Percentiles rank a stretch among this genome's conserved stretches.
These are phyloP conservation scores for Peronospora destructor DNA, from an alignment of 352 stramenopile species.

Conservation along the genomic window DNA sequence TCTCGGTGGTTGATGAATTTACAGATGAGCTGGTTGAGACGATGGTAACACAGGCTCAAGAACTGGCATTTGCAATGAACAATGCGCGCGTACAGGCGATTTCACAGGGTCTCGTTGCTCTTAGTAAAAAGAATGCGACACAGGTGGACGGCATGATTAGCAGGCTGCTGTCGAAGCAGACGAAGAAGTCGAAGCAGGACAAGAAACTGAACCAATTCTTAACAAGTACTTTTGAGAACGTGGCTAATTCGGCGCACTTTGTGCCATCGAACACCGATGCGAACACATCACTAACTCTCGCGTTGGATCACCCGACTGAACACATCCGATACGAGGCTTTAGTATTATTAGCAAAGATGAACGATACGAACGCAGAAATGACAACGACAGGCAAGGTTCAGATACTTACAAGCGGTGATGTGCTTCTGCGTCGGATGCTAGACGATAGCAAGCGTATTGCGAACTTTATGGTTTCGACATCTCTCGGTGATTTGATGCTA, in stretches of 20 bases:
- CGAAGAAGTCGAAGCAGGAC: constrained; percentile 37
- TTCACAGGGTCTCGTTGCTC: constrained; percentile 34
- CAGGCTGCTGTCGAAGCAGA: constrained; percentile 22
- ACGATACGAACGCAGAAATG: constrained; percentile 23
- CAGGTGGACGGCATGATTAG: constrained; percentile 44
- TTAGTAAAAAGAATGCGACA: constrained; percentile 56
- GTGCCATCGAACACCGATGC: constrained; percentile 49
- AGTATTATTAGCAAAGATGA: constrained; percentile 53
- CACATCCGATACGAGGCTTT: constrained; percentile 72
- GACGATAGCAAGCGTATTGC: constrained; percentile 73
- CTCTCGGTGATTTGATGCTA: constrained; percentile 51
- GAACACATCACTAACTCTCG: constrained; percentile 68
- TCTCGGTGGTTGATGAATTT: constrained; percentile 42
- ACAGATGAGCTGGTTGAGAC: constrained; percentile 42
- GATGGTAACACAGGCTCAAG: constrained; percentile 41
- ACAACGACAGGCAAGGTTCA: constrained; percentile 16
- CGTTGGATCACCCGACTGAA: constrained; percentile 72
- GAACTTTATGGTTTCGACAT: constrained; percentile 45
- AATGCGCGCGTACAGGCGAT: constrained; percentile 39
- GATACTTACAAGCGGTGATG: constrained; percentile 43
- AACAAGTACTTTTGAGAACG: constrained; percentile 53
- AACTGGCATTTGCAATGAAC: constrained; percentile 34
- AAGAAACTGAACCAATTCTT: constrained; percentile 61
- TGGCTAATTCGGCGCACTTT: constrained; percentile 76
- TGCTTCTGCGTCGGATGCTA: constrained; percentile 62